Evolutionary conservation across 129 eudicot species (phyloP).

Genomic region (Saposhnikovia divaricata): DNA sequence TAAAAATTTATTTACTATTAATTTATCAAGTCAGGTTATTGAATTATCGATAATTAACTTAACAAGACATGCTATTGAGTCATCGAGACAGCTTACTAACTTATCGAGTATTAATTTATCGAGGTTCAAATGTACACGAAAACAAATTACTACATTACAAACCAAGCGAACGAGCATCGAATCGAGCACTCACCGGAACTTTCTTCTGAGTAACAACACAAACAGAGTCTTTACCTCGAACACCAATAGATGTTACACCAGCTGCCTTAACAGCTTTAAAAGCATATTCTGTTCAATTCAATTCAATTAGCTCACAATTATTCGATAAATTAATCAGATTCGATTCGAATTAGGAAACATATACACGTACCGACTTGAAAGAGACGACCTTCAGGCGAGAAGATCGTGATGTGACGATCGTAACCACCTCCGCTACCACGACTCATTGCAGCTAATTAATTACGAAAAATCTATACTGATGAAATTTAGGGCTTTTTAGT

Average conservation of each 20-base stretch:
- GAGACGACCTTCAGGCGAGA: slow-evolving; percentile 97
- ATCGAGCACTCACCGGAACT: slow-evolving; percentile 65
- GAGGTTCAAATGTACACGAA: not conserved
- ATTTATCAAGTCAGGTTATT: not conserved
- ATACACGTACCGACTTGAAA: slow-evolving; percentile 73
- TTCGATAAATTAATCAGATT: not conserved
- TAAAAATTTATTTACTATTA: no score
- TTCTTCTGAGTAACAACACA: slow-evolving; percentile 99
- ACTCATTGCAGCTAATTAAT: slow-evolving; percentile 29
- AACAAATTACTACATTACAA: not conserved
- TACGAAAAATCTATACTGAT: not conserved
- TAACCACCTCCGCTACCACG: slow-evolving; percentile 98
- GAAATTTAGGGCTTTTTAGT: not conserved
- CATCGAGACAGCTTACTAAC: no score
- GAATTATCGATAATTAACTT: no score
- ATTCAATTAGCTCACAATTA: not conserved
- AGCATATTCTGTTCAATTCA: slow-evolving; percentile 57
- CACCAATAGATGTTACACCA: slow-evolving; percentile 93
- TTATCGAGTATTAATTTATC: not conserved
- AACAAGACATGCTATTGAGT: no score
- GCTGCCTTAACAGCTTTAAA: slow-evolving; percentile 94
- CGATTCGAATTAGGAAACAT: not conserved
- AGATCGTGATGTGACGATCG: slow-evolving; percentile 96
- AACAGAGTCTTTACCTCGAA: slow-evolving; percentile 85
- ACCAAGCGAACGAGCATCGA: not conserved